A percentile compares a stretch with the other conserved stretches of the same genome.
phyloP scores from a whole-genome alignment of 352 stramenopile genomes.

The Pythium phragmiticola region DNA sequence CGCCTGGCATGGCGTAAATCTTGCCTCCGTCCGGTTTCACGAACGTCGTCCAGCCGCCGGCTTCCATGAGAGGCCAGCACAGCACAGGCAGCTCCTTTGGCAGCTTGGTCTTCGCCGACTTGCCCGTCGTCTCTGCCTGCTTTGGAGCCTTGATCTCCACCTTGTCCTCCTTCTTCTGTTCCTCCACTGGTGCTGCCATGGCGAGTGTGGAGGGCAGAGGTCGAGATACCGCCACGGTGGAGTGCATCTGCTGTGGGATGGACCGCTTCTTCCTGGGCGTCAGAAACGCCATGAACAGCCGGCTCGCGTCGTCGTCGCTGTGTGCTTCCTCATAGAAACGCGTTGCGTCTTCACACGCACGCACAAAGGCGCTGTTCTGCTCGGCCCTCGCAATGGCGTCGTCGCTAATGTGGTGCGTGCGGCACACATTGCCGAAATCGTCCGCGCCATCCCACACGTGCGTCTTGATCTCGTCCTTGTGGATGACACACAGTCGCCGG shows the following conservation, averaged over 20 bases:
- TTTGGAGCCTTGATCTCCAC: neutral
- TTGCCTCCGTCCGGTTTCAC: constrained; percentile 45
- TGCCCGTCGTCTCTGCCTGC: neutral
- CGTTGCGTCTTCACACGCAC: constrained; percentile 51
- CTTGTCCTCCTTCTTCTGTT: neutral
- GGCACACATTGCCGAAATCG: constrained; percentile 47
- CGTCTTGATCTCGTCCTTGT: constrained; percentile 38
- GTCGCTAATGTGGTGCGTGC: constrained; percentile 29
- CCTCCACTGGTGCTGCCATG: neutral
- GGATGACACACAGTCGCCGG: constrained; percentile 47
- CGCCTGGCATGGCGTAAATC: constrained; percentile 70
- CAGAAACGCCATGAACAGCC: constrained; percentile 30
- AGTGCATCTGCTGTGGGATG: neutral
- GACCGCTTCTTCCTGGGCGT: neutral
- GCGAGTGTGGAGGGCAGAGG: too few species aligned
- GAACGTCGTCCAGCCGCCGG: constrained; percentile 59
- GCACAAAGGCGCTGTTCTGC: constrained; percentile 47
- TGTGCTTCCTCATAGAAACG: constrained; percentile 31
- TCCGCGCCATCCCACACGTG: constrained; percentile 22
- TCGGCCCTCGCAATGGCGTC: constrained; percentile 37
- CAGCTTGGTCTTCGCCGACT: neutral
- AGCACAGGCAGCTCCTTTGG: constrained; percentile 33
- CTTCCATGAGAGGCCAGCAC: constrained; percentile 64
- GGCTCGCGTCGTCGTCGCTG: constrained; percentile 28
- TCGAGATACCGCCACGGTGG: neutral